Base-by-base conservation (phyloP, 2,329 filamentous ascomycete species). In the Pyricularia sp. region DNA sequence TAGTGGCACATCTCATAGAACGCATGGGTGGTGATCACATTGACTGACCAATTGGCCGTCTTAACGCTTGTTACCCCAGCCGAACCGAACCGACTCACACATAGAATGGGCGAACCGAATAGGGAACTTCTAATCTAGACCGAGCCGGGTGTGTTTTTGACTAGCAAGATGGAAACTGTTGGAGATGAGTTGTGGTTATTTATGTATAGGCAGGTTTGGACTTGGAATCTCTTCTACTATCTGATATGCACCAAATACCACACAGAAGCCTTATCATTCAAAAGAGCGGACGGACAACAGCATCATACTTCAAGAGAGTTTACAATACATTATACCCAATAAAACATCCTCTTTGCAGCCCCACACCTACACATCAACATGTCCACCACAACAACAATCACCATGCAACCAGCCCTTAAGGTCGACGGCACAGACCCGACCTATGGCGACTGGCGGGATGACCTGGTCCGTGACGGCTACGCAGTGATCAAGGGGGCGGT, bases 401-500 rank as follows among this genome's bases (percentile, higher is more conserved):
- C 42, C 20, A 7, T 55, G 9, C 17, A 55, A 12, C 42, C 42
- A 2, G 42, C 42, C 42, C 59, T 64, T 25, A 64, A 64, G 59
- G 23, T 26, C 59, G 59, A 64, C 59, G 59, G 59, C 59, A 64
- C 59, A 14, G 59, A 64, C 59, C 59, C 59, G 25, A 64, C 23
- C 25, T 64, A 28, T 30, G 59, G 59, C 61, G 73, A 75, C 69
- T 74, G 70, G 66, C 70, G 73, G 25, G 74, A 75, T 33, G 73
- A 75, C 70, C 70, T 75, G 4, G 55, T 71, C 26, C 72, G 71
- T 23, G 71, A 75, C 68, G 74, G 74, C n/a, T 76, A 72, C 65
- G 73, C 69, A 20, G 73, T 76, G 17, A 72, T 76, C 69, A 74
- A 75, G 68, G 72, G 73, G 12, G 74, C 69, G n/a, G 65, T 70